Conservation (phyloP, 1,284 basidiomycete genomes). For the Melampsora larici-populina region DNA sequence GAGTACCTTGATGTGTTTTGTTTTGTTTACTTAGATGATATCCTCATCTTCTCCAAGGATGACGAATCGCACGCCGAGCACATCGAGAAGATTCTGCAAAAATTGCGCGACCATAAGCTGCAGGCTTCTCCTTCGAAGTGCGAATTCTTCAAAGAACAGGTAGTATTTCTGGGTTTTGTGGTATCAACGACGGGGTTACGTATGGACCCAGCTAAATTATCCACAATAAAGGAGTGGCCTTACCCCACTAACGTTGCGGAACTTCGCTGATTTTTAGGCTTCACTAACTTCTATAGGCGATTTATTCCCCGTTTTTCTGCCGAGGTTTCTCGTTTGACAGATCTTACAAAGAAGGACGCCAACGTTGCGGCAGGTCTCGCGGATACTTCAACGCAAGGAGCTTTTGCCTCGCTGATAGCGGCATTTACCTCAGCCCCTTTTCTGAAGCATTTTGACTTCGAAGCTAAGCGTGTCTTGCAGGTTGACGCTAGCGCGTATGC, state of each 20-base stretch:
- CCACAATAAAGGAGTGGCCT: slow-evolving; percentile 14
- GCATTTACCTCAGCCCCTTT: not conserved
- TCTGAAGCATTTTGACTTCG: slow-evolving; percentile 15
- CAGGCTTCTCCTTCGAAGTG: slow-evolving; percentile 12
- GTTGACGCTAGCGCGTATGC: too few species aligned
- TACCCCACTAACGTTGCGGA: not conserved
- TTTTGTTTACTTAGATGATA: slow-evolving; percentile 26
- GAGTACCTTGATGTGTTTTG: too few species aligned
- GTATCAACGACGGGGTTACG: not conserved
- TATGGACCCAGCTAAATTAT: slow-evolving; percentile 16
- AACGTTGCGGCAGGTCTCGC: not conserved
- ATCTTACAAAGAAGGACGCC: not conserved
- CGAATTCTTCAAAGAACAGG: not conserved
- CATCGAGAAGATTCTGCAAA: not conserved
- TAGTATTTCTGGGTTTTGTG: slow-evolving; percentile 13
- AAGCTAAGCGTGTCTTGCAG: slow-evolving; percentile 51
- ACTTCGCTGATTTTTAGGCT: not conserved
- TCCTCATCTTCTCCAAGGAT: not conserved
- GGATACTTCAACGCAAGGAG: not conserved
- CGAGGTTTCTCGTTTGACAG: not conserved
- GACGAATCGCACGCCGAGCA: not conserved
- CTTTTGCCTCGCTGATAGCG: not conserved
- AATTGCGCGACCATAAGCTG: not conserved
- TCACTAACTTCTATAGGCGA: too few species aligned
- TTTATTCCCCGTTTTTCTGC: slow-evolving; percentile 9